Evolutionary conservation across 2,329 filamentous ascomycete species (phyloP).

Genomic region (Cyphellophora attinorum): DNA sequence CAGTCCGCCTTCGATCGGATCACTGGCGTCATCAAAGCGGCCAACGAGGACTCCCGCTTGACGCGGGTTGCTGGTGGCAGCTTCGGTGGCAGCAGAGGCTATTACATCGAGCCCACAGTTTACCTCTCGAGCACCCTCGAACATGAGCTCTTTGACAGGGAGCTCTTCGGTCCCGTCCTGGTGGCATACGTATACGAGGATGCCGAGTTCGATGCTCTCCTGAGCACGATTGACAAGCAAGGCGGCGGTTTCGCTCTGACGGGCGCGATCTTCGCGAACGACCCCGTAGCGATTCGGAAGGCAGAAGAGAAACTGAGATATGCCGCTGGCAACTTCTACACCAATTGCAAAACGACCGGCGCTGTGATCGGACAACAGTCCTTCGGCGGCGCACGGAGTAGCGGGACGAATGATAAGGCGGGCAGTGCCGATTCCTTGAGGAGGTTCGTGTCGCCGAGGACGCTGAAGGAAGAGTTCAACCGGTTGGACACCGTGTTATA

Average conservation of each 20-base stretch:
- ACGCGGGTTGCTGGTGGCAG: conserved; percentile 36
- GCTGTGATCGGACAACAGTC: conserved; percentile 48
- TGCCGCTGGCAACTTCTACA: conserved; percentile 49
- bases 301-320: conserved; percentile 44
- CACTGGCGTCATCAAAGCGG: conserved; percentile 34
- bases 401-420: conserved; percentile 49
- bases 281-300: conserved; percentile 38
- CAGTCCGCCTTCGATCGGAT: conserved; percentile 38
- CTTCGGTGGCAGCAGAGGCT: conserved; percentile 26
- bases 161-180: conserved; percentile 42
- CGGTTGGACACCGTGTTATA: conserved; percentile 18
- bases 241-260: conserved; percentile 39
- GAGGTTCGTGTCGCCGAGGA: conserved; percentile 43
- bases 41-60: conserved; percentile 33
- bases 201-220: conserved; percentile 25
- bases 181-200: conserved; percentile 41
- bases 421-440: conserved; percentile 41
- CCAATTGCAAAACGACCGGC: conserved; percentile 50
- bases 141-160: conserved; percentile 36
- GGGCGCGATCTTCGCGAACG: conserved; percentile 41
- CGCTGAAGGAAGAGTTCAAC: conserved; percentile 44
- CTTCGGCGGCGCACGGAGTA: conserved; percentile 44
- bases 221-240: conserved; percentile 31
- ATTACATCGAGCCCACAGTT: conserved; percentile 36
- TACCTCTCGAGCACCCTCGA: conserved; percentile 32